Base-by-base conservation (phyloP, 2,329 filamentous ascomycete genomes). In the Claviceps maximensis region DNA sequence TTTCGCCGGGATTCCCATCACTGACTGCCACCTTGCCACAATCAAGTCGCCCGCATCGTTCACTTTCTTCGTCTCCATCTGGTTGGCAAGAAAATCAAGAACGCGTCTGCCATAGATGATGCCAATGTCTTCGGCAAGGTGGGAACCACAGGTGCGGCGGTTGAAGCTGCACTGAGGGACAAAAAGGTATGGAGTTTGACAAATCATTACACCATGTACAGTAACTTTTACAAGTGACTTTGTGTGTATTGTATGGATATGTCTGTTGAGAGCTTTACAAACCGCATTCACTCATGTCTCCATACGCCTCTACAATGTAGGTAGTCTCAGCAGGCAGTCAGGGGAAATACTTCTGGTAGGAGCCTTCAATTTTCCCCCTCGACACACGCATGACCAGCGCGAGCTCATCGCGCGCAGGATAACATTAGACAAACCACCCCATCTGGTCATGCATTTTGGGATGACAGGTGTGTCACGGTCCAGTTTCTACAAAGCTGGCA, bases 291-390 rank as follows among this genome's bases (percentile, higher is more conserved):
- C 8, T n/a, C n/a, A n/a, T n/a, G n/a, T n/a, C n/a, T 21, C 42
- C 36, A 42, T 19, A 36, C 2, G 33, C 13, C 15, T 33, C 19
- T 21, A 41, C 42, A 13, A 12, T 44, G 7, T 49, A 74, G 73
- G 81, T 82, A 3, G 55, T 80, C 9, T 75, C 74, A 52, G 87
- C 86, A 4, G 87, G 86, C 4, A 89, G 86, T 55, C 93, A 96
- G 66, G 93, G 93, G 10, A 98, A 97, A 77, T 97, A 97, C 65
- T 97, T 98, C 67, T 98, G 93, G 82, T 79, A 40, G n/a, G 53
- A 15, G n/a, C 60, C 55, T 69, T 56, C 8, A 17, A 9, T 21
- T 15, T 10, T 10, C 5, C 17, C 15, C 21, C 19, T 9, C 15
- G 13, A 23, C 70, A 67, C 69, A 67, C 71, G 21, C 65, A 38